These are phyloP conservation scores for Pythium grandisporangium DNA, from an alignment of 352 stramenopile species.

Conservation along the genomic window DNA sequence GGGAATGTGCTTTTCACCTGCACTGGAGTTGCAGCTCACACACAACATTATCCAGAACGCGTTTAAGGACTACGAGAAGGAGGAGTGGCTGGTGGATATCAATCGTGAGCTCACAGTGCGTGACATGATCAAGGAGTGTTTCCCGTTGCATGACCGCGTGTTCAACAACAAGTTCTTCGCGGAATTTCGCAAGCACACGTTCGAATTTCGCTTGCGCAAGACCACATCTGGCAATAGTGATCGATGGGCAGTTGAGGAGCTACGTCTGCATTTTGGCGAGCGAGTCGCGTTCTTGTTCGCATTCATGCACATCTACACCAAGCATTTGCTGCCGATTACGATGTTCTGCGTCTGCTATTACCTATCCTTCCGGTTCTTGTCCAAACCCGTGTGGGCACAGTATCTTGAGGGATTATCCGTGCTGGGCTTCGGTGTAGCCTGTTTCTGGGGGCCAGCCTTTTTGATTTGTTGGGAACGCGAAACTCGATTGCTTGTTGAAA, in stretches of 20 bases:
- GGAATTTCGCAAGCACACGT: conserved; percentile 78
- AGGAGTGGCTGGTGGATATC: conserved; percentile 81
- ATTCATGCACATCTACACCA: conserved; percentile 89
- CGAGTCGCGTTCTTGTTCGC: conserved; percentile 85
- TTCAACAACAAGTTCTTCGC: conserved; percentile 87
- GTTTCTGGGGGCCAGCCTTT: conserved; percentile 79
- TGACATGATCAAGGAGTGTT: conserved; percentile 73
- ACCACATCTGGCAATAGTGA: conserved; percentile 68
- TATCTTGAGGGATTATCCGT: conserved; percentile 66
- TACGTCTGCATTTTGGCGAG: conserved; percentile 82
- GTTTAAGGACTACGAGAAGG: conserved; percentile 81
- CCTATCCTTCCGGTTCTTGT: conserved; percentile 56
- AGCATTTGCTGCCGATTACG: conserved; percentile 71
- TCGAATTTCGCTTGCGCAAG: conserved; percentile 61
- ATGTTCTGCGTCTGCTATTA: conserved; percentile 66
- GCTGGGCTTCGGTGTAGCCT: conserved; percentile 61
- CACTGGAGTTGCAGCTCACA: conserved; percentile 76
- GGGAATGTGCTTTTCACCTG: conserved; percentile 80
- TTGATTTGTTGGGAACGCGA: conserved; percentile 81
- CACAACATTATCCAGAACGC: conserved; percentile 88
- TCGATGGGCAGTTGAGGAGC: conserved; percentile 79
- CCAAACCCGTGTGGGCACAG: conserved; percentile 43
- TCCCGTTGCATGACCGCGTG: conserved; percentile 72
- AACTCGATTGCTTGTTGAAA: conserved; percentile 80
- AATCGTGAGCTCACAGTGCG: conserved; percentile 75